Evolutionary conservation across 257 asterid species (phyloP), one percentile per base, ranked within the genome.

Genomic region (Solanum piurae): DNA sequence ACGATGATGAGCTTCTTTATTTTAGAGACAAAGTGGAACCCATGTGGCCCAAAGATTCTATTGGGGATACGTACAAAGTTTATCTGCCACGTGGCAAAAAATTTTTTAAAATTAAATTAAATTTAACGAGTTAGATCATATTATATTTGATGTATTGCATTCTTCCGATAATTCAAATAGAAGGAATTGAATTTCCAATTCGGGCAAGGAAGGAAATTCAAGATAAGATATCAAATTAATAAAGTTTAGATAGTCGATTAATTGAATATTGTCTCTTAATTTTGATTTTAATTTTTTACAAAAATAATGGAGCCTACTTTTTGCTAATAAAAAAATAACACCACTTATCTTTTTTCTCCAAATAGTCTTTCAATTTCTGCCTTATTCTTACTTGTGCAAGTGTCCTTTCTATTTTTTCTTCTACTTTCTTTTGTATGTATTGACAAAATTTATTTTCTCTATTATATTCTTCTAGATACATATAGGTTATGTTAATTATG

Each of bases 21-120:
- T 40, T 40, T 9, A 40, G 4, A 40, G 44, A 73, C 46, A 73
- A 71, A 5, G 52, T 23, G 83, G 83, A 29, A 74, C 83, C 44
- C 44, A 40, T 9, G 44, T 40, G 44, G 82, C 16, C 4, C 29
- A 36, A 36, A 9, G 18, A 74, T 74, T 21, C 80, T 34, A 5
- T 11, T 36, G 29, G 25, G 1, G 31, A 73, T 37, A n/a, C 5
- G 34, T 3, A 79, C 14, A 44, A 44, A 79, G 9, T 44, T 44
- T 79, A 80, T 80, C 85, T 80, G 37, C 85, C 85, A 46, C 85
- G 85, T 80, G 68, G 85, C 10, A 46, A 6, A 4, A 5, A 4
- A 10, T 10, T n/a, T 62, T 9, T n/a, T 0, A 10, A 62, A n/a
- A n/a, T n/a, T 23, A 23, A n/a, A 9, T 23, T 9, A 23, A 4